Percentiles rank a stretch among this genome's conserved stretches.
Conservation (phyloP, 805 yeast genomes). For the Sugiyamaella boreocaroliniensis region DNA sequence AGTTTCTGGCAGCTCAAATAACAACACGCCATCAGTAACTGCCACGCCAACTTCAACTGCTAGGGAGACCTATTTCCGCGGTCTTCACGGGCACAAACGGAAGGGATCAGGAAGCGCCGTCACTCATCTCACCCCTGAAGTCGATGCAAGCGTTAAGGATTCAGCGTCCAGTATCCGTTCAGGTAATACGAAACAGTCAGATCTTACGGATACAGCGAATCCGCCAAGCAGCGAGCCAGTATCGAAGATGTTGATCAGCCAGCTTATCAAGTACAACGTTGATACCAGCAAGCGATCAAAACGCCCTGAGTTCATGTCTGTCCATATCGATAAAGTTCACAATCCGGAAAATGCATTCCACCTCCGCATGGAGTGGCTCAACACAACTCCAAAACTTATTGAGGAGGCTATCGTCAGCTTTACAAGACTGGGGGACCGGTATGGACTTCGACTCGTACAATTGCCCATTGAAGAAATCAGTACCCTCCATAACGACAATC, state of each 20-base stretch:
- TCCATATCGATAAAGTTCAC: constrained; percentile 87
- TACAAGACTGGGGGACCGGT: constrained; percentile 77
- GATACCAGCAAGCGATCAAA: constrained; percentile 69
- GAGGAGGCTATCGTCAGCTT: constrained; percentile 74
- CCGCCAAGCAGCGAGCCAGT: background rate
- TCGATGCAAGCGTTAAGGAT: background rate
- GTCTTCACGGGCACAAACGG: constrained; percentile 1
- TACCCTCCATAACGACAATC: constrained; percentile 66
- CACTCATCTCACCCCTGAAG: background rate
- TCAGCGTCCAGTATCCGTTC: constrained; percentile 8
- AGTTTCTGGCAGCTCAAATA: background rate
- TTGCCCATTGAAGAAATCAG: constrained; percentile 88
- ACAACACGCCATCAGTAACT: background rate
- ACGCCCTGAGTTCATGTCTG: constrained; percentile 68
- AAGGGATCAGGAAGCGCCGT: constrained; percentile 4
- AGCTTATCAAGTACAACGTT: constrained; percentile 59
- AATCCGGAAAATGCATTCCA: constrained; percentile 95
- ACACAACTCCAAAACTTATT: constrained; percentile 75
- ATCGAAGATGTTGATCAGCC: constrained; percentile 41
- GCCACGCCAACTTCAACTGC: background rate
- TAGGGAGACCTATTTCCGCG: background rate
- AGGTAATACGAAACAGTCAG: constrained; percentile 4
- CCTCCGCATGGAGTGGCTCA: constrained; percentile 85
- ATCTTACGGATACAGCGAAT: background rate
- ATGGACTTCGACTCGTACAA: constrained; percentile 75